A percentile compares a stretch with the other conserved stretches of the same genome.
Conservation (phyloP, 176 grass and related monocot species). For the Guadua angustifolia region DNA sequence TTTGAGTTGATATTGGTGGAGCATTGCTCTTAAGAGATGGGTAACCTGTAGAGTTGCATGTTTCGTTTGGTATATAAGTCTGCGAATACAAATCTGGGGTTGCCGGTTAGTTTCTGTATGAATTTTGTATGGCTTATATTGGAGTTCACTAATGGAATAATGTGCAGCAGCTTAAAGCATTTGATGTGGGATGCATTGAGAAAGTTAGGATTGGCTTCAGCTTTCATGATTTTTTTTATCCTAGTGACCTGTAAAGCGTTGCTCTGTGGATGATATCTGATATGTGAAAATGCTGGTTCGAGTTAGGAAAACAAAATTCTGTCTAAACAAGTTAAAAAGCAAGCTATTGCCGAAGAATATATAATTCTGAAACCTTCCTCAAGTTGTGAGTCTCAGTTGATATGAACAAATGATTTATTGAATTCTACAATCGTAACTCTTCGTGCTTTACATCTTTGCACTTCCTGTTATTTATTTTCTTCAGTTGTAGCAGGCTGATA, state of each 20-base stretch:
- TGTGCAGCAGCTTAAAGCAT: background rate
- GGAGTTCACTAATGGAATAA: background rate
- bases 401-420: constrained; percentile 15
- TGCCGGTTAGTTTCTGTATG: constrained; percentile 6
- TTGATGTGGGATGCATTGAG: constrained; percentile 24
- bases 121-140: background rate
- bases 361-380: background rate
- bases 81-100: background rate
- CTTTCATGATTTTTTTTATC: background rate
- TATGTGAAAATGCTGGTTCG: constrained; percentile 1
- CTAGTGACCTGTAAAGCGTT: background rate
- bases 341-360: background rate
- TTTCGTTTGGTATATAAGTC: background rate
- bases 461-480: constrained; percentile 13
- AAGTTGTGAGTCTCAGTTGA: background rate
- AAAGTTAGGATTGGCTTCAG: constrained; percentile 8
- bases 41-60: background rate
- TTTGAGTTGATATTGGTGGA: constrained; percentile 34
- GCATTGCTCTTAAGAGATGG: constrained; percentile 37
- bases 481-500: constrained; percentile 4
- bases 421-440: constrained; percentile 12
- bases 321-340: background rate
- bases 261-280: background rate
- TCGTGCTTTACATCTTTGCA: background rate
- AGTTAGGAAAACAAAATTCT: constrained; percentile 18